Percentiles rank a stretch among this genome's conserved stretches.
Conservation (phyloP, 2,329 filamentous ascomycete genomes). For the Stemphylium beticola region DNA sequence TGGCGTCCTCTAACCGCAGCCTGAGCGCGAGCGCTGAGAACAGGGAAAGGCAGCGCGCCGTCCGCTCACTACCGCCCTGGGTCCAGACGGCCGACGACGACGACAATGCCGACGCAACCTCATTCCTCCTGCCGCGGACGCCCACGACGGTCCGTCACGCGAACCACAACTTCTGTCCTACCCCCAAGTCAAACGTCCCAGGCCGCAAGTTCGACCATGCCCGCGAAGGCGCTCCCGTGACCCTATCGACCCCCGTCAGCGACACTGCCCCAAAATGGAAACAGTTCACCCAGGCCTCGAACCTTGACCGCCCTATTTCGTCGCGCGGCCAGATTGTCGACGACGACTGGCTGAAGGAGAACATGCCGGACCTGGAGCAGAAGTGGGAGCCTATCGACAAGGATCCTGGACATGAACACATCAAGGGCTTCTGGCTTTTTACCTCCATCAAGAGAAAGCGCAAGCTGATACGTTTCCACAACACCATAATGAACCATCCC, state of each 20-base stretch:
- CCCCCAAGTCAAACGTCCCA: constrained; percentile 47
- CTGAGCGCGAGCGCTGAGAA: constrained; percentile 36
- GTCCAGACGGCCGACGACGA: constrained; percentile 48
- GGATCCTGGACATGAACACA: constrained; percentile 56
- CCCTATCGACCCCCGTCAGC: constrained; percentile 41
- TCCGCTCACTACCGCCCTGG: constrained; percentile 48
- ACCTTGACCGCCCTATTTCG: constrained; percentile 34
- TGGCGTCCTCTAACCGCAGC: constrained; percentile 44
- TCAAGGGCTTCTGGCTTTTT: constrained; percentile 58
- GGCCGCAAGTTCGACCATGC: constrained; percentile 50
- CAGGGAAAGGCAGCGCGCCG: constrained; percentile 42
- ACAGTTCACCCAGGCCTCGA: constrained; percentile 44
- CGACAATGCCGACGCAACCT: constrained; percentile 39
- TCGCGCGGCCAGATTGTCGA: constrained; percentile 47
- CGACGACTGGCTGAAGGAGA: constrained; percentile 57
- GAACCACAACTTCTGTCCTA: constrained; percentile 48
- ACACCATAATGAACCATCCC: constrained; percentile 76
- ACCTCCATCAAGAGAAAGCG: constrained; percentile 56
- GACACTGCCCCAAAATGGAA: constrained; percentile 50
- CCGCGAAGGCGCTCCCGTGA: constrained; percentile 47
- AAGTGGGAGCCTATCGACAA: constrained; percentile 63
- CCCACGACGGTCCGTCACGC: constrained; percentile 43
- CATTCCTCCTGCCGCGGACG: constrained; percentile 43
- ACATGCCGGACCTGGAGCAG: constrained; percentile 54
- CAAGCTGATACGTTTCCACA: constrained; percentile 68